A percentile compares a stretch with the other conserved stretches of the same genome.
phyloP scores from a whole-genome alignment of 306 rosid genomes.

The Prunus campanulata region DNA sequence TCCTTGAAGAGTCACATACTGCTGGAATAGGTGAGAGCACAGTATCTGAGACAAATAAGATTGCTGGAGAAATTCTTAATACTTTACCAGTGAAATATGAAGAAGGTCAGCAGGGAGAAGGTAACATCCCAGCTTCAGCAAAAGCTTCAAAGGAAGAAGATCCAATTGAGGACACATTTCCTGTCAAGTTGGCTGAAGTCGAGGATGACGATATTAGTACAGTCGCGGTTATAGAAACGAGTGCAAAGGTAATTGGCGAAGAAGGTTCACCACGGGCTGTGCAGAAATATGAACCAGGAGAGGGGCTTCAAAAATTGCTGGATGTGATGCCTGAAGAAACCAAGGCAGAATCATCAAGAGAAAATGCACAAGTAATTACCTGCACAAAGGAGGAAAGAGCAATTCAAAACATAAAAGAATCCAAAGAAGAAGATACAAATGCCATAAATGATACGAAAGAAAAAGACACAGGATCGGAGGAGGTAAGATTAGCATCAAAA shows the following conservation, averaged over 20 bases:
- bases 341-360: slow-evolving; percentile 12
- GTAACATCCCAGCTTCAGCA: not conserved
- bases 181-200: slow-evolving; percentile 11
- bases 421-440: slow-evolving; percentile 19
- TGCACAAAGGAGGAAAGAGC: slow-evolving; percentile 21
- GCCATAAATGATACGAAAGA: not conserved
- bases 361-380: not conserved
- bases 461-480: slow-evolving; percentile 5
- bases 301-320: slow-evolving; percentile 19
- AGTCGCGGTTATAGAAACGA: slow-evolving; percentile 4
- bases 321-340: slow-evolving; percentile 9
- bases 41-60: slow-evolving; percentile 9
- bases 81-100: slow-evolving; percentile 20
- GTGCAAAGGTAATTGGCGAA: slow-evolving; percentile 1
- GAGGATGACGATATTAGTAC: not conserved
- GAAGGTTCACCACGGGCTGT: slow-evolving; percentile 6
- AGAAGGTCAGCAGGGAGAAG: slow-evolving; percentile 13
- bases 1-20: slow-evolving; percentile 13
- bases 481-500: slow-evolving; percentile 27
- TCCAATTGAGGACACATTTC: not conserved
- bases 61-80: not conserved
- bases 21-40: slow-evolving; percentile 18
- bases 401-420: slow-evolving; percentile 13
- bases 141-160: slow-evolving; percentile 18
- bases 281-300: slow-evolving; percentile 21